These are phyloP conservation scores for Anisodus tanguticus DNA, from an alignment of 257 asterid species.

Conservation along the genomic window DNA sequence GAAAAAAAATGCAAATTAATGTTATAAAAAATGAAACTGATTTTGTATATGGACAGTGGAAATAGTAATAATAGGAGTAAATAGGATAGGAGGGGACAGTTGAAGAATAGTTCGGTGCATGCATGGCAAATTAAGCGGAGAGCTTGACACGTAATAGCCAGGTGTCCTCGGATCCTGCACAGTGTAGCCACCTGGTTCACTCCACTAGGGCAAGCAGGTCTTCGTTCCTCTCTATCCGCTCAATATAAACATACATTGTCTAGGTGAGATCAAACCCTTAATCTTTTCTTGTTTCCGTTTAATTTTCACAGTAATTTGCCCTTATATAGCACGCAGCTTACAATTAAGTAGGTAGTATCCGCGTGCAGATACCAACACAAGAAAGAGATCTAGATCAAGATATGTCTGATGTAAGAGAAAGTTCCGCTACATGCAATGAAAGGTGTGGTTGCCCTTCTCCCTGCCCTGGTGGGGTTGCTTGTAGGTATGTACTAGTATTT, in stretches of 20 bases:
- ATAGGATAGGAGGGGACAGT: too few relatives aligned
- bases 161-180: not conserved
- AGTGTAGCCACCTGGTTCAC: not conserved
- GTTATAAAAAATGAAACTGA: too few relatives aligned
- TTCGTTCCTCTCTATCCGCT: not conserved
- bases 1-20: too few relatives aligned
- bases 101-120: not conserved
- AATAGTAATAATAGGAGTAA: too few relatives aligned
- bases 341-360: not conserved
- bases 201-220: not conserved
- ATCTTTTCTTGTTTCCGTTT: not conserved
- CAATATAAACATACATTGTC: not conserved
- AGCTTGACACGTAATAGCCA: not conserved
- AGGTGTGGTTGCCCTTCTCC: conserved; percentile 71
- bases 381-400: not conserved
- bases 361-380: not conserved
- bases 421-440: conserved; percentile 43
- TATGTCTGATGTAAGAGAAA: conserved; percentile 49
- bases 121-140: not conserved
- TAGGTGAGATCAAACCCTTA: not conserved
- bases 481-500: conserved; percentile 31
- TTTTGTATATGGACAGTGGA: too few relatives aligned
- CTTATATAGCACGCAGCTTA: not conserved
- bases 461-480: conserved; percentile 58
- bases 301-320: not conserved